Conservation (phyloP, 1,139 yeast species). For the Blastobotrys capitulatus region DNA sequence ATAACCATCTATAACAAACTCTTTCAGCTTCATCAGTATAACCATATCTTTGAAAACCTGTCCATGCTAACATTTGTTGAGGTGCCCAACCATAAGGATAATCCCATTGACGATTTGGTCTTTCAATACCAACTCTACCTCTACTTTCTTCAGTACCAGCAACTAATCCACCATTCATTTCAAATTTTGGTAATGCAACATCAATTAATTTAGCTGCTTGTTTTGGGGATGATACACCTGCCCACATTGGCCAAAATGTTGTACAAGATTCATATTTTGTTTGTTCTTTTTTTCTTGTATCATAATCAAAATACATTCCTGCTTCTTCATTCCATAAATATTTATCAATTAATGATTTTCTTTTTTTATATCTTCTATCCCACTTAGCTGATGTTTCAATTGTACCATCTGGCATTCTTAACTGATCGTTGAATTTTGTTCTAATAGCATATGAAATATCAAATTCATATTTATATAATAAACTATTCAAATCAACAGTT, state of each 20-base stretch:
- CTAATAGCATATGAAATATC: constrained; percentile 71
- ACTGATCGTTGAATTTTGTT: constrained; percentile 48
- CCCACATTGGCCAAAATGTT: constrained; percentile 90
- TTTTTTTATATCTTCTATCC: constrained; percentile 48
- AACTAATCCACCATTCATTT: constrained; percentile 82
- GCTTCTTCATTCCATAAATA: constrained; percentile 82
- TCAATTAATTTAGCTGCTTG: constrained; percentile 65
- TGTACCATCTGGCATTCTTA: constrained; percentile 38
- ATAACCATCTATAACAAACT: constrained; percentile 81
- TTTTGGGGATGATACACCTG: constrained; percentile 63
- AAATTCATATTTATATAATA: constrained; percentile 82
- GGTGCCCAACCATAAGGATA: constrained; percentile 99
- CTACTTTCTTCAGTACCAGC: constrained; percentile 78
- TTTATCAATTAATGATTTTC: constrained; percentile 56
- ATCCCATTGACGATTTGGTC: constrained; percentile 96
- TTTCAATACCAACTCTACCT: constrained; percentile 60
- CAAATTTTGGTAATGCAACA: constrained; percentile 63
- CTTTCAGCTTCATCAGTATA: constrained; percentile 61
- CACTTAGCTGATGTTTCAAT: constrained; percentile 53
- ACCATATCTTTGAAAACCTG: constrained; percentile 73
- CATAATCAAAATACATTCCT: constrained; percentile 81
- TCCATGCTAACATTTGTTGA: constrained; percentile 94
- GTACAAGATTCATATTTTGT: constrained; percentile 82
- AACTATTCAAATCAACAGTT: constrained; percentile 81
- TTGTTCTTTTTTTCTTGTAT: constrained; percentile 52